Base-by-base conservation (phyloP, 2,329 filamentous ascomycete species). In the Sclerotinia glacialis region DNA sequence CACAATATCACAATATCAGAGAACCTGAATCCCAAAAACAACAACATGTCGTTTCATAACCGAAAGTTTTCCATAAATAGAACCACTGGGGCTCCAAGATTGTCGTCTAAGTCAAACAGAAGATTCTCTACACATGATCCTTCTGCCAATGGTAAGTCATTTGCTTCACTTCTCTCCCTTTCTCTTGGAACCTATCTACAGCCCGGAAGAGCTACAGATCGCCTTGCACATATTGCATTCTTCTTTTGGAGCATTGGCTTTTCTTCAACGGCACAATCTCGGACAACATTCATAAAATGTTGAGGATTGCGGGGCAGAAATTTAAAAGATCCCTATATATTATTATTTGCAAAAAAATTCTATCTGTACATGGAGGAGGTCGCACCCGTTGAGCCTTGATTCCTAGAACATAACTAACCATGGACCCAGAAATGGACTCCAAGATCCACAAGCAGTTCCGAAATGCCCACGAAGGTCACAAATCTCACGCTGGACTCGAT, bases 371-470 rank as follows among this genome's bases (percentile, higher is more conserved):
- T 21, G 18, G 12, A 47, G 7, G 21, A 47, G 14, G 2, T 8
- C 16, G 26, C 16, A 26, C 11, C 11, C 14, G 8, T 37, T 47
- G 6, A 8, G n/a, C 2, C 21, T 12, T 16, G 37, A n/a, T 18
- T 21, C 18, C 3, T 26, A 40, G 46, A 49, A 21, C 11, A 28
- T 12, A 26, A 26, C 53, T 47, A 40, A 56, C 44, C n/a, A 50
- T 49, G 31, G 26, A 23, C 11, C 31, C 77, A 96, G 92, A 97
- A 81, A 83, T 88, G 71, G 87, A 85, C 75, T 96, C 92, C 74
- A 89, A 90, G 77, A 90, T 93, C 76, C 93, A 97, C 79, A 86
- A 89, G 70, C 90, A 96, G 77, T 97, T 97, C 81, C 90, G 93
- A 74, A 87, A 88, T 76, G 91, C 92, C 71, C 93, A 97, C 79